These are phyloP conservation scores for Endotrypanum monterogeii DNA, from an alignment of 208 protist genomes.

Conservation along the genomic window DNA sequence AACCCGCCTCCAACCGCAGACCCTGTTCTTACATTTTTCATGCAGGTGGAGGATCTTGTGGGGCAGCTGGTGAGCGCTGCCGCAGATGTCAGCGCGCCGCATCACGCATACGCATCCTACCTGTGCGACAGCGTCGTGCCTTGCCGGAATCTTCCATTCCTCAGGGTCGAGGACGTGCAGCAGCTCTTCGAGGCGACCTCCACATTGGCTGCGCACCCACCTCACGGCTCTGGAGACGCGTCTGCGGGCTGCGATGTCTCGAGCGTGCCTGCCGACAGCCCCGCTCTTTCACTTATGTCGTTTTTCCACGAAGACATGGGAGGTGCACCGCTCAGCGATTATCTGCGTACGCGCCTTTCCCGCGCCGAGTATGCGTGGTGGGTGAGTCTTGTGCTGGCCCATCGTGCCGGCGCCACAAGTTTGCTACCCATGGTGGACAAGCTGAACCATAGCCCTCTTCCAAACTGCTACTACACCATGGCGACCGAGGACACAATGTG, in stretches of 20 bases:
- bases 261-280: conserved; percentile 20
- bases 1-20: conserved; percentile 52
- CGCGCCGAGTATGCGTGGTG: conserved; percentile 72
- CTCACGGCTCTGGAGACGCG: background rate
- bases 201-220: background rate
- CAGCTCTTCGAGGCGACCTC: conserved; percentile 22
- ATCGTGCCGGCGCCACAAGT: conserved; percentile 60
- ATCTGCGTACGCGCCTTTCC: conserved; percentile 47
- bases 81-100: conserved; percentile 36
- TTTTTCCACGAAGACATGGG: conserved; percentile 76
- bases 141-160: conserved; percentile 71
- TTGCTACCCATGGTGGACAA: conserved; percentile 83
- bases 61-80: conserved; percentile 65
- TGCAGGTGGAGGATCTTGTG: conserved; percentile 79
- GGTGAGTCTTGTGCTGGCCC: conserved; percentile 76
- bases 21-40: conserved; percentile 63
- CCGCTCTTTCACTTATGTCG: conserved; percentile 55
- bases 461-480: conserved; percentile 88
- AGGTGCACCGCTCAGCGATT: conserved; percentile 53
- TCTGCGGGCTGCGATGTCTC: background rate
- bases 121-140: conserved; percentile 74
- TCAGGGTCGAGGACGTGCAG: conserved; percentile 38
- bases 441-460: conserved; percentile 78
- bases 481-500: conserved; percentile 56
- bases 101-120: conserved; percentile 75